Conservation (phyloP, 2,329 filamentous ascomycete genomes). For the Pestalotiopsis sp. region DNA sequence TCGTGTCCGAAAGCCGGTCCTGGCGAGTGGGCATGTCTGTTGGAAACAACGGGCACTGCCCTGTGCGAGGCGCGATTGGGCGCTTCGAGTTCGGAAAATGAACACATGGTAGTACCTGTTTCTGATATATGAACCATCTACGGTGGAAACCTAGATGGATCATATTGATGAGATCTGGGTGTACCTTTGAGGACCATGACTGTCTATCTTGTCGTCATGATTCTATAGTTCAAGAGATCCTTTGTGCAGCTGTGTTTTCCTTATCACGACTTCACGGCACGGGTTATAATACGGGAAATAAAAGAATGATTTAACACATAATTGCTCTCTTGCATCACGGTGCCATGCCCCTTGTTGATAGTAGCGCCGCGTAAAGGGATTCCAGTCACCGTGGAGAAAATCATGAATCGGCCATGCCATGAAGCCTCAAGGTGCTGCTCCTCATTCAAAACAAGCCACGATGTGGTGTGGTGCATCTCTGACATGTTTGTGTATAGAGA, state of each 20-base stretch:
- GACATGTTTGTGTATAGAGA: too few species aligned
- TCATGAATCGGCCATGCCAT: too few species aligned
- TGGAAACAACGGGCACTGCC: not conserved
- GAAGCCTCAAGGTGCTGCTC: not conserved
- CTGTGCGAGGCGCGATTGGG: constrained; percentile 5
- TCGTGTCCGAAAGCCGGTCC: constrained; percentile 2
- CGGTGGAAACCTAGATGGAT: not conserved
- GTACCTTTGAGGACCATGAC: not conserved
- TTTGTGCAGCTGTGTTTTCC: constrained; percentile 19
- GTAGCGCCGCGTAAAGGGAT: too few species aligned
- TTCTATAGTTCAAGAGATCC: constrained; percentile 9
- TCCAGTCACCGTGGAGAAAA: too few species aligned
- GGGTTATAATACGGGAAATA: constrained; percentile 35
- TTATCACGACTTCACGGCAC: constrained; percentile 37
- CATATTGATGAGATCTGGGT: not conserved
- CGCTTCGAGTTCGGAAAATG: not conserved
- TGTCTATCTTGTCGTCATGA: not conserved
- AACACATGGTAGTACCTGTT: not conserved
- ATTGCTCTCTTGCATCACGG: not conserved
- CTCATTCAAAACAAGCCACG: not conserved
- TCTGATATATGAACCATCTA: not conserved
- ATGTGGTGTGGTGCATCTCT: not conserved
- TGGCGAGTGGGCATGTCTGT: not conserved
- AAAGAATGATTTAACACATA: constrained; percentile 6
- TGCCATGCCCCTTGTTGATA: not conserved